Percentiles rank a stretch among this genome's conserved stretches.
Conservation (phyloP, 2,329 filamentous ascomycete species). For the Elsinoe fawcettii region DNA sequence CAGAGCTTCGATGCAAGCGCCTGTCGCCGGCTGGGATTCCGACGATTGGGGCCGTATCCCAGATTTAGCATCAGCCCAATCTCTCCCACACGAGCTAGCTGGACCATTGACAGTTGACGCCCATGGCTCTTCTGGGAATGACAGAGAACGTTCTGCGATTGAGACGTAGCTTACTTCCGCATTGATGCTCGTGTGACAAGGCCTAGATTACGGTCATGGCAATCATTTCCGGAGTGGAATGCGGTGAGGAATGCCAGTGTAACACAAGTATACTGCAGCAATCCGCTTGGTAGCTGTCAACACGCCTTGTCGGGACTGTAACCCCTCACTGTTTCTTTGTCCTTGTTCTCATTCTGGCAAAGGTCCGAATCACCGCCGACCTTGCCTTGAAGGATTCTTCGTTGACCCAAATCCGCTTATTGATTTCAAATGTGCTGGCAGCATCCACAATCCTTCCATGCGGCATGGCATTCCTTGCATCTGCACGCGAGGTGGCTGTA, state of each 20-base stretch:
- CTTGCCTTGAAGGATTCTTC: not conserved
- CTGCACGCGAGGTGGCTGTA: constrained; percentile 7
- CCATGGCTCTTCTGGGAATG: constrained; percentile 7
- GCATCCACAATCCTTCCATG: not conserved
- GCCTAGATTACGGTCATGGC: not conserved
- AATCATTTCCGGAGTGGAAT: not conserved
- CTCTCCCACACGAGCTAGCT: constrained; percentile 5
- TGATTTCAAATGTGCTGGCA: not conserved
- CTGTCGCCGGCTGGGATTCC: not conserved
- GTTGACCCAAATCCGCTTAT: too few relatives aligned
- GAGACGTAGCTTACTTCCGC: not conserved
- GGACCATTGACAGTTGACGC: constrained; percentile 13
- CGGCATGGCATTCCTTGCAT: not conserved
- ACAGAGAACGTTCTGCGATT: constrained; percentile 2
- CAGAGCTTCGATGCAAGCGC: not conserved
- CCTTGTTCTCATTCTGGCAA: not conserved
- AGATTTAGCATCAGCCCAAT: constrained; percentile 10
- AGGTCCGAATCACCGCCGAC: constrained; percentile 1
- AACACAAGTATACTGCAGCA: not conserved
- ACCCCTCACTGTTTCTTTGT: not conserved
- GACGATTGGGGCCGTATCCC: constrained; percentile 7
- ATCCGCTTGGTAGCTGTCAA: not conserved
- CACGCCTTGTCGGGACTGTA: not conserved
- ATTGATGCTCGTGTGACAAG: not conserved
- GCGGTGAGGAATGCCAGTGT: not conserved